Evolutionary conservation across 768 basidiomycete genomes (phyloP).

Genomic region (Trametes cinnabarina): DNA sequence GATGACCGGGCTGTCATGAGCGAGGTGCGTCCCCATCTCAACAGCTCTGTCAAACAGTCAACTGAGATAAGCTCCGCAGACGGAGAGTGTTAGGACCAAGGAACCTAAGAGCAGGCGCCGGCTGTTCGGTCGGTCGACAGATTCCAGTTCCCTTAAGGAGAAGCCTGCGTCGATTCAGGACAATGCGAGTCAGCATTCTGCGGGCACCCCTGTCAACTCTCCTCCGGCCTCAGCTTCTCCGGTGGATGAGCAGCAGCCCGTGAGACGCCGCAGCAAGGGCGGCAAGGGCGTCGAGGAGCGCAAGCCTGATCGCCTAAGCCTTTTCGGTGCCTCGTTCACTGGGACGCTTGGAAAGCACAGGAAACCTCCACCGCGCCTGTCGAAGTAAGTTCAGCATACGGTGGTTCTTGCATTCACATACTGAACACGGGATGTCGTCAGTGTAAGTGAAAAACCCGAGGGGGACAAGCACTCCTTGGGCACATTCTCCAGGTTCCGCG

Average conservation of each 20-base stretch:
- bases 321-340: slow-evolving; percentile 71
- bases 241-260: slow-evolving; percentile 16
- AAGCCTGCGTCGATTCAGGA: slow-evolving; percentile 27
- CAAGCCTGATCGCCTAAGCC: slow-evolving; percentile 65
- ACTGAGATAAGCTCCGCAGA: slow-evolving; percentile 1
- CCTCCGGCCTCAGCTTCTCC: slow-evolving; percentile 8
- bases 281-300: slow-evolving; percentile 54
- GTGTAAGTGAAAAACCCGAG: slow-evolving; percentile 35
- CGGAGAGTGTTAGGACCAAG: slow-evolving; percentile 44
- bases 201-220: slow-evolving; percentile 18
- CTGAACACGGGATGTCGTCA: slow-evolving; percentile 23
- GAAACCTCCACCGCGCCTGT: slow-evolving; percentile 80
- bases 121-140: slow-evolving; percentile 59
- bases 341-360: slow-evolving; percentile 65
- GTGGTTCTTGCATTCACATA: slow-evolving; percentile 7
- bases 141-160: slow-evolving; percentile 36
- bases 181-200: slow-evolving; percentile 28
- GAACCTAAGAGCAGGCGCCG: slow-evolving; percentile 43
- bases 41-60: neutral
- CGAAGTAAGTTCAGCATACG: slow-evolving; percentile 45
- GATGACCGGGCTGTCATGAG: slow-evolving; percentile 63
- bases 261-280: slow-evolving; percentile 39
- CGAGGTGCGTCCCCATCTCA: slow-evolving; percentile 50
- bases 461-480: slow-evolving; percentile 38
- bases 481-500: slow-evolving; percentile 28